A percentile compares a stretch with the other conserved stretches of the same genome.
Conservation (phyloP, 2,329 filamentous ascomycete species). For the Cordyceps cateniannulata region DNA sequence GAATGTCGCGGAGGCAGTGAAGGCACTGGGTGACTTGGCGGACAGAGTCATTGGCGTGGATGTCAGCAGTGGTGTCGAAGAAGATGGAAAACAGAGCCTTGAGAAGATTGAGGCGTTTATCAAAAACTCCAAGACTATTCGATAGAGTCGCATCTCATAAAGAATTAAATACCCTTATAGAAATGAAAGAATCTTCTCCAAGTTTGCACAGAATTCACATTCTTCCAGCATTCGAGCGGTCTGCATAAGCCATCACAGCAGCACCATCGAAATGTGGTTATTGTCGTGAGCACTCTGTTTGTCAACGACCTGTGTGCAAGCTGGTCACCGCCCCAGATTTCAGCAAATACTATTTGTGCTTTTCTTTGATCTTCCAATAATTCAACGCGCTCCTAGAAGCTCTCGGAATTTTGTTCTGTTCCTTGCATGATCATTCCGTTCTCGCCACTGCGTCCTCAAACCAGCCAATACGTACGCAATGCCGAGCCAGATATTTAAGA, state of each 20-base stretch:
- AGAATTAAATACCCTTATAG: background rate
- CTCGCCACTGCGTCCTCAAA: background rate
- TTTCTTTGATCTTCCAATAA: background rate
- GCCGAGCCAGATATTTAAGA: conserved; percentile 41
- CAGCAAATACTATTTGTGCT: background rate
- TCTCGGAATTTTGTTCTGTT: background rate
- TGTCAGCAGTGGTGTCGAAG: conserved; percentile 90
- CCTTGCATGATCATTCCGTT: background rate
- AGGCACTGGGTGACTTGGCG: conserved; percentile 52
- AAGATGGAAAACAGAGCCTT: conserved; percentile 70
- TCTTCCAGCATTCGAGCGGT: too few species aligned
- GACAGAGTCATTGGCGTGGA: conserved; percentile 75
- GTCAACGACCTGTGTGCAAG: background rate
- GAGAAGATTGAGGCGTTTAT: conserved; percentile 79
- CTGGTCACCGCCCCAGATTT: background rate
- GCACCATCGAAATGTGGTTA: too few species aligned
- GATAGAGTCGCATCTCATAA: conserved; percentile 27
- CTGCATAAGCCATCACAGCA: background rate
- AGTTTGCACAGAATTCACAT: background rate
- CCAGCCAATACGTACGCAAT: conserved; percentile 16
- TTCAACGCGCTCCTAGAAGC: too few species aligned
- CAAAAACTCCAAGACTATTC: conserved; percentile 59
- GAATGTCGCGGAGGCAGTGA: conserved; percentile 66
- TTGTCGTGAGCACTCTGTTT: background rate
- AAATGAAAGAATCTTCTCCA: background rate